Evolutionary conservation across 2,329 filamentous ascomycete species (phyloP), one percentile per base, ranked within the genome.

Genomic region (Ilyonectria mors-panacis): DNA sequence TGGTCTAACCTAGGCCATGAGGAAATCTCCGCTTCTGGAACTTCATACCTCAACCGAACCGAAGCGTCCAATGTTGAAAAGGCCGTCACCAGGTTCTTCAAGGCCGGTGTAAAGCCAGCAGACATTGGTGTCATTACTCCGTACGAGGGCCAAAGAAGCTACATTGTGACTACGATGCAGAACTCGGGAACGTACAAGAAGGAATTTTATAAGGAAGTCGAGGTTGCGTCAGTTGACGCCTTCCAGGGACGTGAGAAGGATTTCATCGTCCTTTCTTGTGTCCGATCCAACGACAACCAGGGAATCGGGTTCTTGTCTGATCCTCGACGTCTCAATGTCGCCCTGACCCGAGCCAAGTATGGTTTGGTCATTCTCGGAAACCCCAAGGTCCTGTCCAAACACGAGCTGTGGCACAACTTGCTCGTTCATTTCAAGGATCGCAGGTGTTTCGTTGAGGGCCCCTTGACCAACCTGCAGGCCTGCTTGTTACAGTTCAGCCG

Each of bases 201-300:
- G 84, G 96, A 99, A 79, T 90, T 92, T 76, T 99, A 99, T 86
- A 98, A 98, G 83, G 95, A 98, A 78, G 95, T 99, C 26, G 96
- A 99, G 81, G 96, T 99, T 45, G 96, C 96, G 5, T 98, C 95
- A 0, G 96, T 99, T 42, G 96, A 99, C 85, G 96, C 96, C 21
- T 99, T 99, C 88, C 96, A 99, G 80, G 96, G 96, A 59, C 93
- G 96, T 85, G 96, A 99, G 83, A 99, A 99, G 84, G 96, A 99
- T 79, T 99, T 97, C 77, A 99, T 99, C 76, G 95, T 99, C 44
- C 86, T 99, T 35, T 98, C 96, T 68, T 99, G 96, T 78, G 96
- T 99, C 57, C 94, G 96, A 78, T 98, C 95, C 79, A 99, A 99
- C 79, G 96, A 99, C 76, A 97, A 98, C 80, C 96, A 99, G 81